Percentiles rank a stretch among this genome's conserved stretches.
Evolutionary conservation across 352 stramenopile genomes (phyloP).

Genomic region (Pythium oligandrum): DNA sequence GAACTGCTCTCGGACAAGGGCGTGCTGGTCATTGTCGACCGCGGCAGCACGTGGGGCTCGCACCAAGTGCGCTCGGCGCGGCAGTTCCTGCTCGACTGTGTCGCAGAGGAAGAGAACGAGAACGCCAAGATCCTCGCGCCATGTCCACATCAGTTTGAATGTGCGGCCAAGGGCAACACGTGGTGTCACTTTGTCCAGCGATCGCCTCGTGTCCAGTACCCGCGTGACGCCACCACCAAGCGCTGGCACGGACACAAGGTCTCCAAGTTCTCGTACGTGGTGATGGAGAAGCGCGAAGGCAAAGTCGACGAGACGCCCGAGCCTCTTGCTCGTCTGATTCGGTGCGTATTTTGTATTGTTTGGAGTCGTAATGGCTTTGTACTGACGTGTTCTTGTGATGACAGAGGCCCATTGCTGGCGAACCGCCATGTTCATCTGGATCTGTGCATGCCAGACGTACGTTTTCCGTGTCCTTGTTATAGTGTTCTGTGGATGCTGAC

Average conservation of each 20-base stretch:
- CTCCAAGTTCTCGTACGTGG: constrained; percentile 85
- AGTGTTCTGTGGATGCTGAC: constrained; percentile 1
- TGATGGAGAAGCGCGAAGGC: constrained; percentile 64
- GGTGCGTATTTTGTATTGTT: constrained; percentile 18
- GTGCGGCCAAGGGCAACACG: constrained; percentile 55
- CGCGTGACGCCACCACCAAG: constrained; percentile 69
- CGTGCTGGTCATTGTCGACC: constrained; percentile 69
- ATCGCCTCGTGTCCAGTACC: constrained; percentile 63
- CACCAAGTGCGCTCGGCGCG: constrained; percentile 78
- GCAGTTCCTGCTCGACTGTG: constrained; percentile 80
- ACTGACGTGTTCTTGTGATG: constrained; percentile 1
- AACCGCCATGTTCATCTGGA: constrained; percentile 81
- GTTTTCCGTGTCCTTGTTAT: neutral
- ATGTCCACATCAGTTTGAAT: constrained; percentile 75
- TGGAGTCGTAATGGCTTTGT: neutral
- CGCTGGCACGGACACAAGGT: constrained; percentile 81
- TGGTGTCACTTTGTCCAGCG: constrained; percentile 88
- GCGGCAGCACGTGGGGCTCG: constrained; percentile 77
- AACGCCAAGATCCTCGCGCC: constrained; percentile 56
- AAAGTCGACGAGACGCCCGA: constrained; percentile 21
- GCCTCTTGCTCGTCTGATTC: constrained; percentile 53
- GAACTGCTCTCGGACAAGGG: constrained; percentile 73
- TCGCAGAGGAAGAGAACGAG: constrained; percentile 31
- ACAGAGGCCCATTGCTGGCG: constrained; percentile 54
- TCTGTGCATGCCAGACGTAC: constrained; percentile 71